These are phyloP conservation scores for Fistulina hepatica DNA, from an alignment of 1,284 basidiomycete genomes.

Conservation along the genomic window DNA sequence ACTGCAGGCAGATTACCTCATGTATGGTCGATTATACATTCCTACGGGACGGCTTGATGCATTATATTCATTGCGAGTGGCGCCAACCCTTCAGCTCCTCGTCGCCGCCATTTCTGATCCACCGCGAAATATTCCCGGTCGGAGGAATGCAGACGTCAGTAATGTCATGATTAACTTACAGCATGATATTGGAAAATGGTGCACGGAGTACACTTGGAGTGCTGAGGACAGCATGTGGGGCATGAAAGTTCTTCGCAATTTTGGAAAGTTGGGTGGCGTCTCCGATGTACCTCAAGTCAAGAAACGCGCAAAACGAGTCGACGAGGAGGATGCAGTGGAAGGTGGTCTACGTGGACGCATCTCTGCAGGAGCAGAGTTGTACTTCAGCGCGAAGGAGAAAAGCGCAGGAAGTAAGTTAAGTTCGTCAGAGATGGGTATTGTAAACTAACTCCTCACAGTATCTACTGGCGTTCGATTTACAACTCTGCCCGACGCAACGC, in stretches of 20 bases:
- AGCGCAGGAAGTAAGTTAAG: constrained; percentile 74
- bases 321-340: constrained; percentile 84
- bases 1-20: constrained; percentile 60
- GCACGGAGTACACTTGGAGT: constrained; percentile 91
- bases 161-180: constrained; percentile 86
- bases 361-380: constrained; percentile 88
- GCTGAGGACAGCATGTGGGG: constrained; percentile 93
- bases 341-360: constrained; percentile 84
- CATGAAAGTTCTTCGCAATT: constrained; percentile 84
- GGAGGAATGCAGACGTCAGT: constrained; percentile 40
- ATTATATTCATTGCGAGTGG: constrained; percentile 74
- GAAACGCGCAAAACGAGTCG: constrained; percentile 38
- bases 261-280: constrained; percentile 49
- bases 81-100: constrained; percentile 59
- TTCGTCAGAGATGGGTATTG: constrained; percentile 1
- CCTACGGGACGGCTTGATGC: constrained; percentile 85
- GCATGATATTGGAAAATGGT: constrained; percentile 88
- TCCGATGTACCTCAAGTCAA: constrained; percentile 26
- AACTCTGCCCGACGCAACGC: constrained; percentile 71
- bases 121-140: constrained; percentile 33
- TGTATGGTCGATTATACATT: constrained; percentile 89
- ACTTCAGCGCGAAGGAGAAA: constrained; percentile 86
- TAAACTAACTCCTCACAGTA: constrained; percentile 36
- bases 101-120: constrained; percentile 71
- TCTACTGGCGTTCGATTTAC: constrained; percentile 91